These are phyloP conservation scores for Colletotrichum nymphaeae DNA, from an alignment of 2,329 filamentous ascomycete species.

Conservation along the genomic window DNA sequence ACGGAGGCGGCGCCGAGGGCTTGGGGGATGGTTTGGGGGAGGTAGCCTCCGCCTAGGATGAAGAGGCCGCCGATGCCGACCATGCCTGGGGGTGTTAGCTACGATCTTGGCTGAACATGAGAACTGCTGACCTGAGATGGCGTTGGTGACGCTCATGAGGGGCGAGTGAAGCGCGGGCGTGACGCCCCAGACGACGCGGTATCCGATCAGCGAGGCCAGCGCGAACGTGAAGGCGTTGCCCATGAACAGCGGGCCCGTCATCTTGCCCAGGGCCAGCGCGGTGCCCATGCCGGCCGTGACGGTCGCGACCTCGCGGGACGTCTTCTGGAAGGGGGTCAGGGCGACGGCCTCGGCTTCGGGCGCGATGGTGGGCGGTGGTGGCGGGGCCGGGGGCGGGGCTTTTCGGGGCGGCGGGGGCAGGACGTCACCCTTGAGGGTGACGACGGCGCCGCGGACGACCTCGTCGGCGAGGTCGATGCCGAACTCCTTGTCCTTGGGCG, in stretches of 20 bases:
- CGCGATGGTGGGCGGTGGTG: constrained; percentile 46
- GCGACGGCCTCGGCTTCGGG: constrained; percentile 71
- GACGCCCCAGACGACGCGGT: constrained; percentile 90
- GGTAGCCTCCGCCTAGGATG: constrained; percentile 84
- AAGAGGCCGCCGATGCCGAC: constrained; percentile 91
- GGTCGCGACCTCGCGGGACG: constrained; percentile 77
- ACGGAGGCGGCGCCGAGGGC: constrained; percentile 83
- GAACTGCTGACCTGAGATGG: constrained; percentile 74
- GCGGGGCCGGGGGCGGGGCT: constrained; percentile 65
- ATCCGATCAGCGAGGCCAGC: constrained; percentile 86
- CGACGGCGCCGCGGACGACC: constrained; percentile 86
- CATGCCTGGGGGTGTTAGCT: constrained; percentile 65
- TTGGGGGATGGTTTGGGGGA: constrained; percentile 84
- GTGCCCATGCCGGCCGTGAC: constrained; percentile 84
- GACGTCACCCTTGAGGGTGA: constrained; percentile 81
- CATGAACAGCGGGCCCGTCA: constrained; percentile 89
- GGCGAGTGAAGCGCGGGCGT: constrained; percentile 86
- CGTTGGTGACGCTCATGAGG: constrained; percentile 93
- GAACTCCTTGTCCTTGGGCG: constrained; percentile 81
- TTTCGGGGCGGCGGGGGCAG: constrained; percentile 79
- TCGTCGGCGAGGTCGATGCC: constrained; percentile 86
- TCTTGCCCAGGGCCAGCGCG: constrained; percentile 80
- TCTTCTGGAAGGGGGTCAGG: constrained; percentile 85
- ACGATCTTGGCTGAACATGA: too few species aligned
- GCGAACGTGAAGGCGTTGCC: constrained; percentile 87